Percentiles rank a stretch among this genome's conserved stretches.
phyloP scores from a whole-genome alignment of 1,284 basidiomycete species.

The Marasmius sp. region DNA sequence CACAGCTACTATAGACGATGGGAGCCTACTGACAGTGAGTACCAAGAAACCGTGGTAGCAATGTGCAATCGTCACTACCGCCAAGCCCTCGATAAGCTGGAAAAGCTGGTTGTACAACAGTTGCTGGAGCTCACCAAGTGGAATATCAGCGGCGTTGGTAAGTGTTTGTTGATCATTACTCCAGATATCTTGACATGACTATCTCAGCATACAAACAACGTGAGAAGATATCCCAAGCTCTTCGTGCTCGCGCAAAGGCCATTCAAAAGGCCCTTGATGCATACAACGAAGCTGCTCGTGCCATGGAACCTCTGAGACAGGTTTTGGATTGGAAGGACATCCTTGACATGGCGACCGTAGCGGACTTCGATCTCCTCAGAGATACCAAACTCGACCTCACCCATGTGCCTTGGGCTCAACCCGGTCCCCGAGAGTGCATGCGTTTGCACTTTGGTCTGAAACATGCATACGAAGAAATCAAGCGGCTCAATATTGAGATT shows the following conservation, averaged over 20 bases:
- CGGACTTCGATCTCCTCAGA: constrained; percentile 35
- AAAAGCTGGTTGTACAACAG: constrained; percentile 21
- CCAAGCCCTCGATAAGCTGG: constrained; percentile 18
- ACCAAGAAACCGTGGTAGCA: constrained; percentile 4
- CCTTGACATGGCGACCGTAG: constrained; percentile 26
- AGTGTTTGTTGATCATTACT: not conserved
- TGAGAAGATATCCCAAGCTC: constrained; percentile 25
- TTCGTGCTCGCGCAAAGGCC: constrained; percentile 21
- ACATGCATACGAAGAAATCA: constrained; percentile 14
- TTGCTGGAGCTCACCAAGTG: constrained; percentile 21
- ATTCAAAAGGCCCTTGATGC: constrained; percentile 23
- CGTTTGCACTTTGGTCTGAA: constrained; percentile 25
- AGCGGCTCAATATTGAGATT: constrained; percentile 30
- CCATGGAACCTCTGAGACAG: constrained; percentile 18
- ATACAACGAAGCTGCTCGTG: constrained; percentile 25
- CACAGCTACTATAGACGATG: constrained; percentile 13
- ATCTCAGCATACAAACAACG: constrained; percentile 27
- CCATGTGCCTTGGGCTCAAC: constrained; percentile 26
- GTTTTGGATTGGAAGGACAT: constrained; percentile 28
- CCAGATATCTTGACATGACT: not conserved
- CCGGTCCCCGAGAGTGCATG: constrained; percentile 20
- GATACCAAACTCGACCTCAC: constrained; percentile 27
- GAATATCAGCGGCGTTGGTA: constrained; percentile 1
- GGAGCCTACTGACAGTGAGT: constrained; percentile 7
- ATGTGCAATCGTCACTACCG: constrained; percentile 16